Evolutionary conservation across 2,329 filamentous ascomycete species (phyloP).

Genomic region (Epichloe aotearoae): DNA sequence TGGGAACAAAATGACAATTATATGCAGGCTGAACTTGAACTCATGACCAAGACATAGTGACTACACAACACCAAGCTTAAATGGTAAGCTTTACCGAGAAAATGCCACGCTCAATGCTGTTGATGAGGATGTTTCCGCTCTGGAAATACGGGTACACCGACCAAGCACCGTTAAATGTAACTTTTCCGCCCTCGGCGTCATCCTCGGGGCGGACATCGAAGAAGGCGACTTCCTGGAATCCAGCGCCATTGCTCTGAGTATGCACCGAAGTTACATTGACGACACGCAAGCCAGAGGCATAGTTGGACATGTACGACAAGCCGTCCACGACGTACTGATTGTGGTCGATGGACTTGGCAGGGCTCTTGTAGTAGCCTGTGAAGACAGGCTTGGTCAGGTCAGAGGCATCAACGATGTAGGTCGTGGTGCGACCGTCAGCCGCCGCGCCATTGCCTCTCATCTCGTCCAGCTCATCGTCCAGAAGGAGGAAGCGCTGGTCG

Average conservation of each 20-base stretch:
- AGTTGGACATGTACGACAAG: slow-evolving; percentile 32
- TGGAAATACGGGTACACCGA: slow-evolving; percentile 32
- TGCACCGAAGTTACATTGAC: slow-evolving; percentile 19
- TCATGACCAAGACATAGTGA: no score
- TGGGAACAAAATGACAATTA: no score
- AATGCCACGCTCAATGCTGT: slow-evolving; percentile 34
- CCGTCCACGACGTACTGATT: slow-evolving; percentile 32
- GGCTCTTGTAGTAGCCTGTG: slow-evolving; percentile 26
- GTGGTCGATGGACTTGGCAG: slow-evolving; percentile 28
- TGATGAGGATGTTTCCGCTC: slow-evolving; percentile 29
- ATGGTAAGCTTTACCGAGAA: slow-evolving; percentile 24
- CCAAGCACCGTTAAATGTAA: slow-evolving; percentile 31
- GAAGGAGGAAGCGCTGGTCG: slow-evolving; percentile 26
- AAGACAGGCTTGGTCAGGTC: slow-evolving; percentile 23
- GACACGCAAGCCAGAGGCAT: slow-evolving; percentile 30
- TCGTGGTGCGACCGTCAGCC: slow-evolving; percentile 24
- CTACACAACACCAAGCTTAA: slow-evolving; percentile 4
- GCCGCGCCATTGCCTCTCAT: slow-evolving; percentile 24
- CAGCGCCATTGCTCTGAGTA: neutral
- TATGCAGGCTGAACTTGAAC: no score
- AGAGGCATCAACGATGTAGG: slow-evolving; percentile 9
- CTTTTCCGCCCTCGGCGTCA: slow-evolving; percentile 30
- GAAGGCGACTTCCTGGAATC: no score
- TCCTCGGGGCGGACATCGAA: slow-evolving; percentile 25
- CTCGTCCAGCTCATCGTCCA: slow-evolving; percentile 39